Evolutionary conservation across 164 flowering plant species (phyloP).

Genomic region (Echeveria elegans): DNA sequence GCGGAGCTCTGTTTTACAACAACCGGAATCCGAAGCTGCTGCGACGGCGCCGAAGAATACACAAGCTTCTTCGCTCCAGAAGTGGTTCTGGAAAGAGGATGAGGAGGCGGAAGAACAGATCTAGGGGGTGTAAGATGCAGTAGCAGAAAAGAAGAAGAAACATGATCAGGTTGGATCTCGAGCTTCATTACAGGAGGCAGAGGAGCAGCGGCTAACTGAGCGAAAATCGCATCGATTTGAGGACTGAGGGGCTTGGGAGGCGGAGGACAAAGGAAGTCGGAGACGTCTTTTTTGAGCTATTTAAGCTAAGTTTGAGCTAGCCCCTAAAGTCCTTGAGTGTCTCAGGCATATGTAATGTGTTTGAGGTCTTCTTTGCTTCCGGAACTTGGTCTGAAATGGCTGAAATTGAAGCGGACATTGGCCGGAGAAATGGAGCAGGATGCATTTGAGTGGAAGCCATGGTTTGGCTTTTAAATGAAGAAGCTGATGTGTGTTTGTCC

Average conservation of each 20-base stretch:
- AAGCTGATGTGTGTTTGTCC: too few species aligned
- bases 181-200: conserved; percentile 11
- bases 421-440: too few species aligned
- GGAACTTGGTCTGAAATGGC: too few species aligned
- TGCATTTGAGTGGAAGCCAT: too few species aligned
- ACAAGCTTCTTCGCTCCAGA: conserved; percentile 21
- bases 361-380: too few species aligned
- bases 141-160: neutral
- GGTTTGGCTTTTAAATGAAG: too few species aligned
- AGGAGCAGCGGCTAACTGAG: conserved; percentile 23
- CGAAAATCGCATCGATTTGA: conserved; percentile 34
- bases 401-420: too few species aligned
- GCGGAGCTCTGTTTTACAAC: conserved; percentile 31
- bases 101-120: conserved; percentile 3
- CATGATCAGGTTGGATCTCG: conserved; percentile 14
- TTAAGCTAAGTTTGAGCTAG: too few species aligned
- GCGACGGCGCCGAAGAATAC: conserved; percentile 15
- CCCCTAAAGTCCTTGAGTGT: too few species aligned
- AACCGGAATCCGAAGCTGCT: conserved; percentile 16
- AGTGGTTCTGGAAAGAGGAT: conserved; percentile 6
- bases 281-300: conserved; percentile 4
- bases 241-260: conserved; percentile 35
- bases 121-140: conserved; percentile 4
- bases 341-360: too few species aligned
- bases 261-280: conserved; percentile 17